phyloP scores from a whole-genome alignment of 345 rosid genomes.

The Camelina neglecta region DNA sequence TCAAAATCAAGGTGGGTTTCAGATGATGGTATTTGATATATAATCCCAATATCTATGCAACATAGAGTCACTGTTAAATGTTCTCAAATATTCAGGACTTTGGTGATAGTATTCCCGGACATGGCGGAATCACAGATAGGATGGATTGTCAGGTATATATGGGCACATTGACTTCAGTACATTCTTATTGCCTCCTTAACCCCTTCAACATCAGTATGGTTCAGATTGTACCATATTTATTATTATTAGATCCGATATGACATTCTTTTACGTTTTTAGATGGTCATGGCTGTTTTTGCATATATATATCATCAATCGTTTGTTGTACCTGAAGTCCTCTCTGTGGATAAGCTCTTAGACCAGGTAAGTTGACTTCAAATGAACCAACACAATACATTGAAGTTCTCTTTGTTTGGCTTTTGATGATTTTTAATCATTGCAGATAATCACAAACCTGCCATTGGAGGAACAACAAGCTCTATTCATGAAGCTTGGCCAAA shows the following conservation, averaged over 20 bases:
- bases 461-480: conserved; percentile 79
- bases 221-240: background rate
- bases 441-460: conserved; percentile 70
- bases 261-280: conserved; percentile 45
- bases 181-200: background rate
- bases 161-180: background rate
- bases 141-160: conserved; percentile 89
- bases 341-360: conserved; percentile 74
- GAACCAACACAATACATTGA: background rate
- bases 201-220: background rate
- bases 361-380: conserved; percentile 54
- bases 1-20: conserved; percentile 75
- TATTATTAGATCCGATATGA: background rate
- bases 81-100: conserved; percentile 39
- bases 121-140: conserved; percentile 94
- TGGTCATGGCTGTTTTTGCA: conserved; percentile 99
- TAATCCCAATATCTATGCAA: background rate
- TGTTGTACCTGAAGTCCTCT: conserved; percentile 58
- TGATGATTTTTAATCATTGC: background rate
- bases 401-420: conserved; percentile 8
- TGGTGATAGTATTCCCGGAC: conserved; percentile 91
- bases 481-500: conserved; percentile 67
- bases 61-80: background rate
- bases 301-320: conserved; percentile 94
- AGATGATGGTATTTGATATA: background rate